These are phyloP conservation scores for Apiotrichum porosum DNA, from an alignment of 1,284 basidiomycete species.

Conservation along the genomic window DNA sequence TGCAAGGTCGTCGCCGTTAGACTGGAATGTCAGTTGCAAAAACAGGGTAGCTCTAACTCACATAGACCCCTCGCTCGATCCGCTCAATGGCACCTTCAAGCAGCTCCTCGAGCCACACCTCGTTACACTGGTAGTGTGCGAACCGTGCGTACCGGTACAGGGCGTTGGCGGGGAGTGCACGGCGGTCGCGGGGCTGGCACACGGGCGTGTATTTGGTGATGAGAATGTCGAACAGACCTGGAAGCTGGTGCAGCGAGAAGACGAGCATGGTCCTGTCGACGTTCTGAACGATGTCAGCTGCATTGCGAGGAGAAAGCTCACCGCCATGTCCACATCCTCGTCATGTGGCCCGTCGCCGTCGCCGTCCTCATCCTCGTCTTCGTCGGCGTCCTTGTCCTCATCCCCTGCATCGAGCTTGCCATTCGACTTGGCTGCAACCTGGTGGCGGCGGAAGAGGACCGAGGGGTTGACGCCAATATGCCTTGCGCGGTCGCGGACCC, in stretches of 20 bases:
- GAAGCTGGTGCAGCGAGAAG: conserved; percentile 72
- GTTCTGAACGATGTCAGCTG: conserved; percentile 48
- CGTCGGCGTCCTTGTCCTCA: conserved; percentile 47
- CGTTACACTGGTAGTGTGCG: conserved; percentile 76
- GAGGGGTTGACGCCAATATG: conserved; percentile 30
- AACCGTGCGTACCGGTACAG: conserved; percentile 81
- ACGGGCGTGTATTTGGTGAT: conserved; percentile 63
- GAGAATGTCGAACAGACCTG: conserved; percentile 71
- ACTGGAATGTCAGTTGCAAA: too few relatives aligned
- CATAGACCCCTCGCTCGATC: conserved; percentile 87
- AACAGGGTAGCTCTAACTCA: too few relatives aligned
- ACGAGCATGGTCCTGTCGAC: conserved; percentile 63
- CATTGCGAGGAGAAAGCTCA: conserved; percentile 4
- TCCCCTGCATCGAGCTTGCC: conserved; percentile 11
- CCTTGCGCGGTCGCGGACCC: conserved; percentile 52
- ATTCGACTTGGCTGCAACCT: conserved; percentile 28
- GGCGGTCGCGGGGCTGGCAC: conserved; percentile 53
- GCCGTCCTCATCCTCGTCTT: conserved; percentile 41
- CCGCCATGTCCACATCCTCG: not conserved
- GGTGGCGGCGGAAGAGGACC: conserved; percentile 20
- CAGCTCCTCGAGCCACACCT: conserved; percentile 85
- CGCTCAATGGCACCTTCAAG: conserved; percentile 83
- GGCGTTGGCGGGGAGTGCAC: conserved; percentile 74
- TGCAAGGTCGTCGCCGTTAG: conserved; percentile 77
- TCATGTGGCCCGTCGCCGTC: not conserved